Base-by-base conservation (phyloP, 1,284 basidiomycete genomes). In the Wallemia hederae region DNA sequence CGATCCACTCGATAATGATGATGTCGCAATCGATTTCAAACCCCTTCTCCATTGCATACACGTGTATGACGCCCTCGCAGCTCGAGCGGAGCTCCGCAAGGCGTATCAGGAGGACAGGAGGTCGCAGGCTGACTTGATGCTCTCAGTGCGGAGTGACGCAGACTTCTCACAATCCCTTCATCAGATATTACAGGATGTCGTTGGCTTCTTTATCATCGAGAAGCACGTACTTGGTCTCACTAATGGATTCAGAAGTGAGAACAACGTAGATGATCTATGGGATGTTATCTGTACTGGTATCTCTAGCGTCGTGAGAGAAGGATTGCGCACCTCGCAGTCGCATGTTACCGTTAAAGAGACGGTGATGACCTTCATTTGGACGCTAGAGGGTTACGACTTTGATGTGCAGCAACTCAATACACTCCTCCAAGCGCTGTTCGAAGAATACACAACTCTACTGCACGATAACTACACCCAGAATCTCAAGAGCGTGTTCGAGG, bases 191-290 rank as follows among this genome's bases (percentile, higher is more conserved):
- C 83, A 96, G 70, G 87, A 97, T 71, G 87, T 97, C 63, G 85
- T 91, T n/a, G 94, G 94, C 0, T 99, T 96, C 72, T 98, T 99
- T 73, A 88, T 98, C 62, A 83, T 98, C 64, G 94, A 99, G 71
- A 82, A 80, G 2, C 84, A 96, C 67, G 91, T 99, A 0, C 77
- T 97, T 2, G 79, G 83, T 65, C 89, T 88, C 0, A 88, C 89
- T 3, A 72, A 72, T 1, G 69, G 71, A 24, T 67, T 68, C 5
- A 79, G 94, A 15, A 85, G 85, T 17, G 80, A 85, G 66, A 76
- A 80, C 31, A 90, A 98, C 65, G 83, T 98, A 0, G 91, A 98
- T 65, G 89, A 94, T 65, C 77, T 99, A 3, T 99, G 94, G 92
- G 87, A 96, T 64, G 82, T 80, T 25, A 79, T 98, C 66, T 81